Evolutionary conservation across 176 grass and related monocot genomes (phyloP), one percentile per base, ranked within the genome.

Genomic region (Bolboschoenus planiculmis): DNA sequence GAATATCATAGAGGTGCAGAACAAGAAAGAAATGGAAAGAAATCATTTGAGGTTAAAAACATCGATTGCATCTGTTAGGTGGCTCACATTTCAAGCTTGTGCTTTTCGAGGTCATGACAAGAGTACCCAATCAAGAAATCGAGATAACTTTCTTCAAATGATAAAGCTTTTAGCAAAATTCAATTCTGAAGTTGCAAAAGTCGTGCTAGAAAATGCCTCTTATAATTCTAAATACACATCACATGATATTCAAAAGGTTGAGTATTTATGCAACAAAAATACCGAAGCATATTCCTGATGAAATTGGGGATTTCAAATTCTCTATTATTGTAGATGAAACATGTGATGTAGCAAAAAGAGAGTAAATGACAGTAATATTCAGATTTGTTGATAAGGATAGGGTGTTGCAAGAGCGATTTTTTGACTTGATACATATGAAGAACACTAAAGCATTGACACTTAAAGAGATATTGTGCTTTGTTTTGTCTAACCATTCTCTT

Each of bases 251-350:
- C 48, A 84, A 37, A 57, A 88, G 31, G 86, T 24, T 70, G 15
- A 35, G 74, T 84, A 61, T 80, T 84, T 10, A 66, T 53, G 35
- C 56, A 21, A 50, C 0, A 16, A 58, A 81, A 74, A 46, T 74
- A 7, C 36, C 23, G 5, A 56, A 63, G 1, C 29, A n/a, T 56
- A 60, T 86, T 73, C 78, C 5, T 43, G 77, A 84, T 18, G 66
- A 88, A 88, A 80, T 88, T 72, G 81, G 30, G 0, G 9, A 79
- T 80, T 34, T 0, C 0, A 84, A 79, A 13, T 88, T 72, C 51
- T 81, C 44, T 54, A 63, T 75, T 35, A 80, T 85, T 27, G 77
- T 88, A 15, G 83, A 85, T 78, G 29, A 88, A 80, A 83, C 73
- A 3, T 14, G 47, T 58, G 82, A 88, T 73, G 75, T 47, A 0